A percentile compares a stretch with the other conserved stretches of the same genome.
Conservation (phyloP, 2,329 filamentous ascomycete species). For the Penicillium sp. region DNA sequence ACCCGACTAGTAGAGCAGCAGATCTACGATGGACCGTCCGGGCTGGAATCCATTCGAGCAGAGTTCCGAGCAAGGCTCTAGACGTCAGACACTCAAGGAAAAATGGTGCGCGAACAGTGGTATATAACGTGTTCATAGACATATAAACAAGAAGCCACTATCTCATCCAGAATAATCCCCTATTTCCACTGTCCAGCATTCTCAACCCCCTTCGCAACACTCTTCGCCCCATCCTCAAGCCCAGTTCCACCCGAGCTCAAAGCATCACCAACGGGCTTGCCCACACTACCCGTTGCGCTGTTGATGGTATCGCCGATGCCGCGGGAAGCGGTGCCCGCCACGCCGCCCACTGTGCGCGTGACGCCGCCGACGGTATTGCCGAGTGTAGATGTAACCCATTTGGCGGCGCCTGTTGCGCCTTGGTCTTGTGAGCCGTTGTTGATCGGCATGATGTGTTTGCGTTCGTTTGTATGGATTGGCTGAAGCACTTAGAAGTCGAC, state of each 20-base stretch:
- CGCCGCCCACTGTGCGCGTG: conserved; percentile 49
- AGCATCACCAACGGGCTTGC: conserved; percentile 53
- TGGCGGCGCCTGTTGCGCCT: conserved; percentile 49
- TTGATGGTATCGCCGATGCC: conserved; percentile 55
- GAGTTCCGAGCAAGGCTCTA: conserved; percentile 50
- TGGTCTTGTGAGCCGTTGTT: conserved; percentile 25
- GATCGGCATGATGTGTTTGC: conserved; percentile 10
- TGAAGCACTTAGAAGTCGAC: not conserved
- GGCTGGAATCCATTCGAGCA: conserved; percentile 52
- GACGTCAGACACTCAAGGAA: not conserved
- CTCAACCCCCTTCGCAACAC: conserved; percentile 52
- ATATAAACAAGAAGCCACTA: no score
- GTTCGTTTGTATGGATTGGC: not conserved
- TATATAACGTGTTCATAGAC: not conserved
- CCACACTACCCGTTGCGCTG: conserved; percentile 51
- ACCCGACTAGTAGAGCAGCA: conserved; percentile 73
- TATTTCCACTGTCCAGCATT: conserved; percentile 52
- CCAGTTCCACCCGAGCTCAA: conserved; percentile 51
- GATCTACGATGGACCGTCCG: conserved; percentile 73
- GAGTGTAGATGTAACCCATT: conserved; percentile 52
- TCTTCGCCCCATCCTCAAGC: conserved; percentile 48
- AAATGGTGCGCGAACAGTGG: not conserved
- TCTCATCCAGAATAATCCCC: not conserved
- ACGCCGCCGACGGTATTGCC: conserved; percentile 54
- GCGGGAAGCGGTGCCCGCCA: conserved; percentile 54